phyloP scores from a whole-genome alignment of 202 grass and related monocot species.

The Hordeum pubiflorum region DNA sequence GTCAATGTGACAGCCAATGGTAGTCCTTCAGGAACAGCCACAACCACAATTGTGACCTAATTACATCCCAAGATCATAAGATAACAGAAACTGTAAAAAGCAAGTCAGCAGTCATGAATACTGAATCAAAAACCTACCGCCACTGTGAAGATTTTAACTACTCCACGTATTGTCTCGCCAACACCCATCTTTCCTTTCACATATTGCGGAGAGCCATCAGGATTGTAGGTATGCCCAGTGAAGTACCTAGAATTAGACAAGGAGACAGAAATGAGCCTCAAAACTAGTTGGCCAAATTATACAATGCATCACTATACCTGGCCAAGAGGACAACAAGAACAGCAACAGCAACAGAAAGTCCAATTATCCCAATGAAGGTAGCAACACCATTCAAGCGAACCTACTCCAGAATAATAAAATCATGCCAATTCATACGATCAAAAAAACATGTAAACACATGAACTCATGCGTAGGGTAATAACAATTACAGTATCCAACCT shows the following conservation, averaged over 20 bases:
- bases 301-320: slow-evolving; percentile 41
- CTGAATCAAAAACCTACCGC: slow-evolving; percentile 51
- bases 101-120: neutral
- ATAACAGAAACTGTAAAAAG: slow-evolving; percentile 1
- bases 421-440: neutral
- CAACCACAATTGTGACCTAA: slow-evolving; percentile 91
- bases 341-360: slow-evolving; percentile 60
- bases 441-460: neutral
- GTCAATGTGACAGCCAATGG: slow-evolving; percentile 96
- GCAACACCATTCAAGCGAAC: slow-evolving; percentile 92
- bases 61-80: slow-evolving; percentile 31
- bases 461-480: neutral
- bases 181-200: slow-evolving; percentile 84
- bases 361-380: slow-evolving; percentile 89
- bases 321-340: slow-evolving; percentile 78
- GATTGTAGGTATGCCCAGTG: slow-evolving; percentile 69
- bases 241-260: slow-evolving; percentile 63
- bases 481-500: slow-evolving; percentile 47
- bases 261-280: neutral
- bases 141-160: slow-evolving; percentile 79
- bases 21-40: slow-evolving; percentile 96
- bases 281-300: neutral
- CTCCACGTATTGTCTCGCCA: slow-evolving; percentile 48
- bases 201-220: slow-evolving; percentile 75
- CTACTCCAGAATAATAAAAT: slow-evolving; percentile 33